Evolutionary conservation across 177 flowering plant species (phyloP), one percentile per base, ranked within the genome.

Genomic region (Vitis hybrid): DNA sequence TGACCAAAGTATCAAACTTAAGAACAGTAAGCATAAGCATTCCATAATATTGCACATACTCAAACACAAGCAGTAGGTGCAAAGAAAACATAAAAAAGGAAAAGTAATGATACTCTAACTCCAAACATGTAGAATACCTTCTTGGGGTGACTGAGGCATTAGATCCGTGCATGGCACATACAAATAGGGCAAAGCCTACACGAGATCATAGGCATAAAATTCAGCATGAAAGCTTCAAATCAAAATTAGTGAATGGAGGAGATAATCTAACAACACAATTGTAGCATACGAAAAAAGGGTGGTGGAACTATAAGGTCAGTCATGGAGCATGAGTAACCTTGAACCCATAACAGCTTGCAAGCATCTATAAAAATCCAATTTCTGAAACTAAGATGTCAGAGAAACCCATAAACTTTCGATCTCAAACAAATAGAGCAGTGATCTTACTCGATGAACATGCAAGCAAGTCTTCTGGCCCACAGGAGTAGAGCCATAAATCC

Each of bases 381-480:
- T 35, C 40, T 35, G 6, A 35, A 24, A 24, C 24, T 24, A 24
- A 35, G 40, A 35, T 4, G 40, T 35, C 40, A 35, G 40, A 35
- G 6, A 35, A 35, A 35, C 6, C 27, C 70, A 70, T 56, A 49
- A 18, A 2, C 32, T 3, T 50, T n/a, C 19, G 1, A 6, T 19
- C 5, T 55, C 9, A 21, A 18, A 9, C 12, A 51, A 54, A 30
- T 9, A 24, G 9, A 52, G 35, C 6, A 57, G 35, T 2, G 17
- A 61, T 21, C 82, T 61, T 79, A 95, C 99, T 74, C 80, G 63
- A 71, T 96, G 99, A 69, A 96, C 63, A 60, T 96, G 99, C 85
- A 96, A 80, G 77, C 98, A 96, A 74, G 98, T 82, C 79, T 93
- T 93, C 79, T 96, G 99, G 56, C 95, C 98, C 64, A 91, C 90